phyloP scores from a whole-genome alignment of 176 grass and related monocot species.

The Aegilops bicornis region DNA sequence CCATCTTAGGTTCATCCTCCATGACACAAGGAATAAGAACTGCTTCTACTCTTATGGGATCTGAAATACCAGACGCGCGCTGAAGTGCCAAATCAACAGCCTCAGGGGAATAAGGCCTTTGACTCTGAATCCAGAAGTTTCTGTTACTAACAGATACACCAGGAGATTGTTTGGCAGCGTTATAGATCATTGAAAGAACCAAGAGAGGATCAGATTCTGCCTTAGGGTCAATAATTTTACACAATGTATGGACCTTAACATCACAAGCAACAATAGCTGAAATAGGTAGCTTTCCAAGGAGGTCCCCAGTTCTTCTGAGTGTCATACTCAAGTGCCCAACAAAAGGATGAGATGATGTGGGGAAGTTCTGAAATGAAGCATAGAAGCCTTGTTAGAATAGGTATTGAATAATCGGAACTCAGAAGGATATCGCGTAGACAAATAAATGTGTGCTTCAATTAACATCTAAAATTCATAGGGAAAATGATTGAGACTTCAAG shows the following conservation, averaged over 20 bases:
- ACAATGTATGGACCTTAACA: slow-evolving; percentile 71
- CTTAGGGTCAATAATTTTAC: slow-evolving; percentile 63
- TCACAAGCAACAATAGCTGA: slow-evolving; percentile 67
- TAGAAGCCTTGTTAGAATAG: slow-evolving; percentile 28
- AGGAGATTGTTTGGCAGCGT: slow-evolving; percentile 58
- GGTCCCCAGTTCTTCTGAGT: slow-evolving; percentile 50
- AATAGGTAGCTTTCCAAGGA: slow-evolving; percentile 65
- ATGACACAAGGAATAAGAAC: slow-evolving; percentile 56
- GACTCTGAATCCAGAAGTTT: slow-evolving; percentile 61
- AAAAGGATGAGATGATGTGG: slow-evolving; percentile 81
- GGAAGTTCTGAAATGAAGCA: slow-evolving; percentile 55
- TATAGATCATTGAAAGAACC: slow-evolving; percentile 63
- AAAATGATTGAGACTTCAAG: slow-evolving; percentile 4
- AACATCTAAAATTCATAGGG: neutral
- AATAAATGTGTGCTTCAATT: neutral
- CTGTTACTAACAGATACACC: slow-evolving; percentile 34
- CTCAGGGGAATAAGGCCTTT: slow-evolving; percentile 47
- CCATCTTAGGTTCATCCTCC: slow-evolving; percentile 51
- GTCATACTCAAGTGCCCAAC: slow-evolving; percentile 64
- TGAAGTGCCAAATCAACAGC: slow-evolving; percentile 50
- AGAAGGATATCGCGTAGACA: neutral
- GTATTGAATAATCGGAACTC: neutral
- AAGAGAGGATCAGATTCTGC: slow-evolving; percentile 69
- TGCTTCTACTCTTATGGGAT: slow-evolving; percentile 49
- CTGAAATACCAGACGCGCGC: slow-evolving; percentile 28